These are phyloP conservation scores for Zea mays DNA, from an alignment of 176 grass and related monocot genomes.

Conservation along the genomic window Zm-B73-REFERENCE-NAM-5.0 NC_050100.1:195468501-195469000, in stretches of 20 bases:
- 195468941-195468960: conserved; percentile 34
- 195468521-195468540: conserved; percentile 69
- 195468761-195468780: background rate
- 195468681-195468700: background rate
- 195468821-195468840: background rate
- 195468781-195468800: background rate
- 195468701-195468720: too few relatives aligned
- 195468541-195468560: conserved; percentile 55
- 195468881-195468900: conserved; percentile 7
- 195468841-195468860: conserved; percentile 30
- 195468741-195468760: background rate
- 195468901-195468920: background rate
- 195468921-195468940: conserved; percentile 10
- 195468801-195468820: conserved; percentile 2
- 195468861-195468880: conserved; percentile 14
- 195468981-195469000: conserved; percentile 1
- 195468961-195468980: conserved; percentile 17
- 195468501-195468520: conserved; percentile 63
- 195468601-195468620: conserved; percentile 46
- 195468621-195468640: conserved; percentile 18
- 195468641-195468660: conserved; percentile 45
- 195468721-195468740: too few relatives aligned
- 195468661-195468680: background rate
- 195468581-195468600: conserved; percentile 74
- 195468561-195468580: conserved; percentile 50